A percentile compares a stretch with the other conserved stretches of the same genome.
Evolutionary conservation across 495 filamentous ascomycete species (phyloP).

Genomic region (Usnea hakonensis): DNA sequence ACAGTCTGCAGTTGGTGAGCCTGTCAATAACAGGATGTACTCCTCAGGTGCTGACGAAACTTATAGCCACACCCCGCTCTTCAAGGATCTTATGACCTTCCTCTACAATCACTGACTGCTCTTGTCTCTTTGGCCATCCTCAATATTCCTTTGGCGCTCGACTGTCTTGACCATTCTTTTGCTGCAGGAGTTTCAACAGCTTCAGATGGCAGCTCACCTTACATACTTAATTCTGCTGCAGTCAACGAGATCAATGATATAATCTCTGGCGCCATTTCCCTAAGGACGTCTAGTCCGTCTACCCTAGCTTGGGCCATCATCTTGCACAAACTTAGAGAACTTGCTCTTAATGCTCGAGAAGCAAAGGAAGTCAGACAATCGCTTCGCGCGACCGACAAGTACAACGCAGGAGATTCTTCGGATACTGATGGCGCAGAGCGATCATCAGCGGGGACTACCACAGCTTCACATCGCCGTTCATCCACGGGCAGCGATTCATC

Average conservation of each 20-base stretch:
- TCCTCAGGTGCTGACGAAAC: conserved; percentile 26
- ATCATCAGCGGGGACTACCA: conserved; percentile 11
- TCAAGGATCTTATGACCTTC: conserved; percentile 43
- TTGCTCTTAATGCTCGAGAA: conserved; percentile 50
- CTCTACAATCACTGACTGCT: conserved; percentile 60
- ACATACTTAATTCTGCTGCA: conserved; percentile 53
- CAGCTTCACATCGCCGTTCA: conserved; percentile 12
- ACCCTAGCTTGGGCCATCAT: conserved; percentile 72
- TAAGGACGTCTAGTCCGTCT: conserved; percentile 52
- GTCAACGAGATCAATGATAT: conserved; percentile 59
- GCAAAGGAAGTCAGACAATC: conserved; percentile 55
- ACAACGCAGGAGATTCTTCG: conserved; percentile 22
- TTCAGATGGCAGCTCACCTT: conserved; percentile 39
- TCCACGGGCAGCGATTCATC: conserved; percentile 30
- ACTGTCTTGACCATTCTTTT: conserved; percentile 28
- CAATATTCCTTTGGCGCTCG: conserved; percentile 45
- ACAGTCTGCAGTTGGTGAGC: conserved; percentile 50
- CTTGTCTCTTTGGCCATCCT: conserved; percentile 67
- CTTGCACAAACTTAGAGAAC: conserved; percentile 56
- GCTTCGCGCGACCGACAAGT: conserved; percentile 48
- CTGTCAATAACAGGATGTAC: background rate
- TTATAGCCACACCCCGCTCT: conserved; percentile 38
- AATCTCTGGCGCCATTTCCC: conserved; percentile 44
- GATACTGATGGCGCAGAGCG: conserved; percentile 24
- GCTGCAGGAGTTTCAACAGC: conserved; percentile 25